phyloP scores from a whole-genome alignment of 345 rosid species.

The Anastatica hierochuntica region DNA sequence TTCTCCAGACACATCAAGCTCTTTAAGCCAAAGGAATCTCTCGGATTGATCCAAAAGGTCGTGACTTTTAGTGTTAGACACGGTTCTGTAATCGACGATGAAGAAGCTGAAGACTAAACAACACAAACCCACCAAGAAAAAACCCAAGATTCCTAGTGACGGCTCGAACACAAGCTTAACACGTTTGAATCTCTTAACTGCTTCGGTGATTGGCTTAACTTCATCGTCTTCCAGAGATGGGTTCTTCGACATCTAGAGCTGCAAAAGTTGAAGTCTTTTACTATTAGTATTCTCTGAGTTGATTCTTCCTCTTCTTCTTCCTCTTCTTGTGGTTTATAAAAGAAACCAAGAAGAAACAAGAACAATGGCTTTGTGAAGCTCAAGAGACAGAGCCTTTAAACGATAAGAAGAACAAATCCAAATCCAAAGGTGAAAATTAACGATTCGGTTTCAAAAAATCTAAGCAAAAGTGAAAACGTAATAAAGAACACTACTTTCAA shows the following conservation, averaged over 20 bases:
- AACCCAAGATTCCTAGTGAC: conserved; percentile 55
- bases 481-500: too few species aligned
- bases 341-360: background rate
- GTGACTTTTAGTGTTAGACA: conserved; percentile 33
- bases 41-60: conserved; percentile 42
- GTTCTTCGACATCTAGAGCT: conserved; percentile 38
- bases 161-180: conserved; percentile 51
- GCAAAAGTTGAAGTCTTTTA: conserved; percentile 21
- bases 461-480: too few species aligned
- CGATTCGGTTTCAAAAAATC: too few species aligned
- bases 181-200: conserved; percentile 53
- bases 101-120: conserved; percentile 53
- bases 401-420: too few species aligned
- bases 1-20: too few species aligned
- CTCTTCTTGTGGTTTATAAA: background rate
- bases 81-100: conserved; percentile 53
- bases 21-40: conserved; percentile 53
- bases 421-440: too few species aligned
- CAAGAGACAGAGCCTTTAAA: too few species aligned
- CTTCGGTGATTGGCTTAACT: conserved; percentile 30
- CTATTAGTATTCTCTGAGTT: conserved; percentile 15
- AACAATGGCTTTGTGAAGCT: too few species aligned
- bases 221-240: conserved; percentile 35
- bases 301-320: background rate
- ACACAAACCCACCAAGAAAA: conserved; percentile 41